phyloP scores from a whole-genome alignment of 169 alveolate genomes.

The Condylostoma magnum region DNA sequence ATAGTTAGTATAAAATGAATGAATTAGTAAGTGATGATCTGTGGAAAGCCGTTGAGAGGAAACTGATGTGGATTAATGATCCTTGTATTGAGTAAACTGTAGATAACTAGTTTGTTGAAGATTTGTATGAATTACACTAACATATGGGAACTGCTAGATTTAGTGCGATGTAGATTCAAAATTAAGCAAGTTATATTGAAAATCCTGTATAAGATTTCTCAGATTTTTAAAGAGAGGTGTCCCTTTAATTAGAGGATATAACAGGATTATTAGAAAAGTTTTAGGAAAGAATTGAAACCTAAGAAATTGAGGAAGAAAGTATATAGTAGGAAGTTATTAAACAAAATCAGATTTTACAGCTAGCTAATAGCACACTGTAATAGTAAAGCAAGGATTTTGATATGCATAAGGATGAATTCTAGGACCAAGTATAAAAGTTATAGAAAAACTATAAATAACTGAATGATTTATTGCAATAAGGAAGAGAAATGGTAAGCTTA shows the following conservation, averaged over 20 bases:
- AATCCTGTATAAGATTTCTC: not conserved
- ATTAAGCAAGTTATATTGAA: not conserved
- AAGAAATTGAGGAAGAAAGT: slow-evolving; percentile 27
- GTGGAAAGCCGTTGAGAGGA: slow-evolving; percentile 18
- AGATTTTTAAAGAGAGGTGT: slow-evolving; percentile 16
- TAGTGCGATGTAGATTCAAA: not conserved
- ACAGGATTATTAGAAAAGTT: slow-evolving; percentile 17
- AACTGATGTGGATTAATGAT: slow-evolving; percentile 23
- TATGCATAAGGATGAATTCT: too few species aligned
- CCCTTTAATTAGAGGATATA: slow-evolving; percentile 23
- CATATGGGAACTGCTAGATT: slow-evolving; percentile 15
- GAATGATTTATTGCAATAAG: too few species aligned
- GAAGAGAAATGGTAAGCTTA: too few species aligned
- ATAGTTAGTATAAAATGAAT: too few species aligned
- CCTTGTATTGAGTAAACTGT: slow-evolving; percentile 10
- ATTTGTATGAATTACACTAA: not conserved
- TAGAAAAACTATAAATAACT: too few species aligned
- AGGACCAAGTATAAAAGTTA: too few species aligned
- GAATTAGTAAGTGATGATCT: slow-evolving; percentile 13
- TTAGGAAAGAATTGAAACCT: slow-evolving; percentile 23
- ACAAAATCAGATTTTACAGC: too few species aligned
- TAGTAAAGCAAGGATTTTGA: too few species aligned
- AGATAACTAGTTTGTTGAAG: too few species aligned
- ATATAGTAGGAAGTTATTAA: too few species aligned
- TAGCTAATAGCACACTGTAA: too few species aligned